Percentiles rank a stretch among this genome's conserved stretches.
Evolutionary conservation across 352 stramenopile species (phyloP).

Genomic region (Albugo candida): DNA sequence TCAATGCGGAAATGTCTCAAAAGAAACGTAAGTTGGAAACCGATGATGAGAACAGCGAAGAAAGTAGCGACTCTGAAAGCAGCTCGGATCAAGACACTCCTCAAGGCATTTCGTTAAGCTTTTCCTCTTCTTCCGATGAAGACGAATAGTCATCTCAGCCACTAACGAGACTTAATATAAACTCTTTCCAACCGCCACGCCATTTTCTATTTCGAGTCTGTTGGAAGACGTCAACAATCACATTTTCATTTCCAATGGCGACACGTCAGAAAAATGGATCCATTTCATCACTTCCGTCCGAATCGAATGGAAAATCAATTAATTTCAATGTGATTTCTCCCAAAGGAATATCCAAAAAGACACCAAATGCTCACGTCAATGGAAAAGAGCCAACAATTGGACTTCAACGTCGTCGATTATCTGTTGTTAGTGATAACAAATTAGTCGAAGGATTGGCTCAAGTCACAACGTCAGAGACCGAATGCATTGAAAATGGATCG

Average conservation of each 20-base stretch:
- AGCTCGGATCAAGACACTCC: constrained; percentile 30
- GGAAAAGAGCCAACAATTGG: constrained; percentile 31
- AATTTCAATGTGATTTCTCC: constrained; percentile 53
- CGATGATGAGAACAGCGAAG: constrained; percentile 1
- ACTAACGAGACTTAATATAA: constrained; percentile 15
- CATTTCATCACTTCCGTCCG: constrained; percentile 18
- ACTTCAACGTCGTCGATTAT: constrained; percentile 41
- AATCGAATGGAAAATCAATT: constrained; percentile 42
- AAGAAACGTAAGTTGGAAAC: constrained; percentile 47
- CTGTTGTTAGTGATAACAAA: constrained; percentile 65
- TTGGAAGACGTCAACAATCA: background rate
- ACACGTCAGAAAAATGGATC: constrained; percentile 2
- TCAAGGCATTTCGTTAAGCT: constrained; percentile 52
- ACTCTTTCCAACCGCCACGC: background rate
- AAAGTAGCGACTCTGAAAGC: constrained; percentile 21
- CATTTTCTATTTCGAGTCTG: background rate
- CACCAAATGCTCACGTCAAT: constrained; percentile 14
- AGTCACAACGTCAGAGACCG: constrained; percentile 32
- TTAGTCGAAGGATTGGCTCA: constrained; percentile 57
- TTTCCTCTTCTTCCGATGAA: constrained; percentile 39
- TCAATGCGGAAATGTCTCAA: constrained; percentile 36
- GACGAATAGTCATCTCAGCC: too few species aligned
- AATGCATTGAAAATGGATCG: constrained; percentile 37
- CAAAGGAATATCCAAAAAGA: constrained; percentile 67
- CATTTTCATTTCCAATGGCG: background rate